Evolutionary conservation across 1,284 basidiomycete species (phyloP).

Genomic region (Laetiporus sulphureus): DNA sequence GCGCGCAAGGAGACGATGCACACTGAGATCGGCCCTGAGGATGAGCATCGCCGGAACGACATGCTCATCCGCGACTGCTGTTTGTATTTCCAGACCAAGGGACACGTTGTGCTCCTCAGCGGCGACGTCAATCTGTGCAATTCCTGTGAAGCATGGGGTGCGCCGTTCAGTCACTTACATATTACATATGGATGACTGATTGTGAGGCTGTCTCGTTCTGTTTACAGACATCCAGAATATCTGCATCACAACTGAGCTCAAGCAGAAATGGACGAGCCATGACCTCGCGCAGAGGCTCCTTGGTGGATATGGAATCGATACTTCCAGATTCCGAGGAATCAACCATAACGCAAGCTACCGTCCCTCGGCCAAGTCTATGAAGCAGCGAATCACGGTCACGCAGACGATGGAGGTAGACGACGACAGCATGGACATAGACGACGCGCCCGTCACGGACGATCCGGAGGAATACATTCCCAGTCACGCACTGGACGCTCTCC

Average conservation of each 20-base stretch:
- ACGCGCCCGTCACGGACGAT: slow-evolving; percentile 29
- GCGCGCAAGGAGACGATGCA: slow-evolving; percentile 41
- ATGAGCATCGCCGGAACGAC: slow-evolving; percentile 54
- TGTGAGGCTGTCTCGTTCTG: background rate
- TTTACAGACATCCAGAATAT: slow-evolving; percentile 13
- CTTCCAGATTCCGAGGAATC: slow-evolving; percentile 19
- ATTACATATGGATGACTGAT: background rate
- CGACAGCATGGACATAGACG: slow-evolving; percentile 58
- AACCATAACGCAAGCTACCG: slow-evolving; percentile 19
- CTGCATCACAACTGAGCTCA: slow-evolving; percentile 20
- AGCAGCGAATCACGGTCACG: slow-evolving; percentile 15
- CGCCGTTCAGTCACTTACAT: background rate
- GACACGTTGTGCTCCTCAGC: slow-evolving; percentile 43
- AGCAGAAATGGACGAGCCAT: slow-evolving; percentile 26
- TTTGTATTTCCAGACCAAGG: slow-evolving; percentile 39
- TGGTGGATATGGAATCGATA: slow-evolving; percentile 9
- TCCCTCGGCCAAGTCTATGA: slow-evolving; percentile 11
- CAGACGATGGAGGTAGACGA: slow-evolving; percentile 21
- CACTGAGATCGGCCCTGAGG: slow-evolving; percentile 6
- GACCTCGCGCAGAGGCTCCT: slow-evolving; percentile 20
- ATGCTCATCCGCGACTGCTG: slow-evolving; percentile 68
- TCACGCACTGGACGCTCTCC: slow-evolving; percentile 59
- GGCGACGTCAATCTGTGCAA: slow-evolving; percentile 60
- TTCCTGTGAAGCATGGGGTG: slow-evolving; percentile 30
- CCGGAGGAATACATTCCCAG: slow-evolving; percentile 30